Base-by-base conservation (phyloP, 768 basidiomycete species). In the Boletellus ananiceps region DNA sequence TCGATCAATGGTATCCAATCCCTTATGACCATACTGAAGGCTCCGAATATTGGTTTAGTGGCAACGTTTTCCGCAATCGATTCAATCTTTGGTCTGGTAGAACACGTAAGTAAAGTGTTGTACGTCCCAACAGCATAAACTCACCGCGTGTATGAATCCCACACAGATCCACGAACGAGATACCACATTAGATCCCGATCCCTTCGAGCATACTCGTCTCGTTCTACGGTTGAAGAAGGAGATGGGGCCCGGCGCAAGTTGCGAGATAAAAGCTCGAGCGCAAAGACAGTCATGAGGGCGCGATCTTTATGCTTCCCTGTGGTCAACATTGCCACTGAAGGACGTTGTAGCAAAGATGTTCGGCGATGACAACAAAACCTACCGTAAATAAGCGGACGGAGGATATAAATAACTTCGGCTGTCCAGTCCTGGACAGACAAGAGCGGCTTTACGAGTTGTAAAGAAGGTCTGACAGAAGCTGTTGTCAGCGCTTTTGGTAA, bases 1-100 rank as follows among this genome's bases (percentile, higher is more conserved):
- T 93, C 82, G 52, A 93, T 88, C 63, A 93, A 70, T 16, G 89
- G 91, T 55, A 93, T 81, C 90, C 91, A 93, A 60, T 91, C 89
- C 55, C 81, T 83, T 50, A 89, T 64, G 50, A 93, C 69, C 21
- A 82, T 79, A 55, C 87, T 75, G 35, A 89, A 66, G 41, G 90
- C 63, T n/a, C 83, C 80, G 23, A 93, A 60, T 23, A 91, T 44
- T 14, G 88, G 88, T 39, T 74, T 75, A 48, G 71, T 71, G 3
- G 80, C 72, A 16, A 80, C 75, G 37, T 65, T 71, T 53, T 79
- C 69, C 29, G 80, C 82, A 54, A 91, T 69, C 2, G 74, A 74
- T 61, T 84, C 82, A 46, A 93, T 58, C 67, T 88, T 91, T 21
- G 88, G 87, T 55, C 90, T 91, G 59, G 23, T n/a, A 52, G n/a